Evolutionary conservation across 495 filamentous ascomycete genomes (phyloP).

Genomic region (Jackrogersella multiformis): DNA sequence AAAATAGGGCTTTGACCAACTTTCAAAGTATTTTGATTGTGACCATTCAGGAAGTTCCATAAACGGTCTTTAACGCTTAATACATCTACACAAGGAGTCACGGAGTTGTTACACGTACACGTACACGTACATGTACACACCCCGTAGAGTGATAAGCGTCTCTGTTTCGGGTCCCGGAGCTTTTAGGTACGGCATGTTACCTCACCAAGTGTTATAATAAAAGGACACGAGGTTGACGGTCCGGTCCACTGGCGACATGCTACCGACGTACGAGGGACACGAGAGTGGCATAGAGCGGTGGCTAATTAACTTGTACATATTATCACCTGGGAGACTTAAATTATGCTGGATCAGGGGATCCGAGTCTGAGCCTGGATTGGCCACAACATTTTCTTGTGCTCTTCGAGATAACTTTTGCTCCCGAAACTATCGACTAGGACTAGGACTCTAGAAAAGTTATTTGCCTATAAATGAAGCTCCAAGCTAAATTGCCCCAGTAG

Average conservation of each 20-base stretch:
- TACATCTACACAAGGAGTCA: not conserved
- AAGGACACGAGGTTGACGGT: no score
- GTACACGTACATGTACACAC: not conserved
- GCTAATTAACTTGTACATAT: not conserved
- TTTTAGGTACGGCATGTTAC: no score
- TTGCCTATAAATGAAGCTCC: not conserved
- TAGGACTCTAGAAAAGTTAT: not conserved
- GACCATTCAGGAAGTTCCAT: no score
- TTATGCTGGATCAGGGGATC: conserved; percentile 23
- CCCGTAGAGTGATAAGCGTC: no score
- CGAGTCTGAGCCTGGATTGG: conserved; percentile 7
- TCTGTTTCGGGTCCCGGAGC: no score
- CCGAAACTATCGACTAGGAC: conserved; percentile 6
- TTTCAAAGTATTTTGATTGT: not conserved
- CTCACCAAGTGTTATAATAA: no score
- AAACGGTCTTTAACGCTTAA: not conserved
- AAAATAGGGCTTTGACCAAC: no score
- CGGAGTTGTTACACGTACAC: not conserved
- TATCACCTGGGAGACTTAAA: not conserved
- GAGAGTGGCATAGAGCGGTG: no score
- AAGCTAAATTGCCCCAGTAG: not conserved
- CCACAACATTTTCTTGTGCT: not conserved
- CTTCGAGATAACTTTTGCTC: conserved; percentile 8
- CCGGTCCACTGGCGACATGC: not conserved
- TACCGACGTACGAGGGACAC: not conserved